Conservation (phyloP, 345 rosid genomes). For the Salix exigua region DNA sequence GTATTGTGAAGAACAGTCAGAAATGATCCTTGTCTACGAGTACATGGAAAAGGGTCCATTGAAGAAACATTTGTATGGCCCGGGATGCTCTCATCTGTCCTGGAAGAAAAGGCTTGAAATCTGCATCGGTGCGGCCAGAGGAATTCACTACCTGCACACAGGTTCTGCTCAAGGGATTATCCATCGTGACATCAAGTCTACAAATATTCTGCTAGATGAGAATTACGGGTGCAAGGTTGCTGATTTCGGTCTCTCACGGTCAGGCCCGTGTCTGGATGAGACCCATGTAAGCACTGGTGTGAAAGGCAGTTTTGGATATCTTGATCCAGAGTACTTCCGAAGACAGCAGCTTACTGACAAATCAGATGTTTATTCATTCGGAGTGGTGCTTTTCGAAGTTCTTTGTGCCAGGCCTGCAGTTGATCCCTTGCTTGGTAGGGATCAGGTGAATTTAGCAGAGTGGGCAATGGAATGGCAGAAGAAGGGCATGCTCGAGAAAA, state of each 20-base stretch:
- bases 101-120: conserved; percentile 95
- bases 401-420: conserved; percentile 96
- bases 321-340: conserved; percentile 92
- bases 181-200: conserved; percentile 93
- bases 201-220: conserved; percentile 76
- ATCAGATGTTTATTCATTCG: conserved; percentile 92
- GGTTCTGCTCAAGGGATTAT: conserved; percentile 94
- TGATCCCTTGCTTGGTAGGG: conserved; percentile 86
- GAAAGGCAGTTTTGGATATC: conserved; percentile 95
- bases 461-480: conserved; percentile 98
- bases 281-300: conserved; percentile 96
- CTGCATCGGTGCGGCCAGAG: conserved; percentile 92
- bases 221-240: conserved; percentile 74
- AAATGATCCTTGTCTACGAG: conserved; percentile 89
- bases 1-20: conserved; percentile 90
- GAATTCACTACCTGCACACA: conserved; percentile 90
- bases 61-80: conserved; percentile 76
- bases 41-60: conserved; percentile 93
- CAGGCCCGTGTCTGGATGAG: conserved; percentile 88
- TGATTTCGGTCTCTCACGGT: conserved; percentile 93
- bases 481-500: conserved; percentile 69
- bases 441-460: conserved; percentile 91
- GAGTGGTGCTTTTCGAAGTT: conserved; percentile 87
- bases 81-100: conserved; percentile 51
- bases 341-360: conserved; percentile 94